These are phyloP conservation scores for Eimeria zaria DNA, from an alignment of 169 alveolate genomes.

Conservation along the genomic window DNA sequence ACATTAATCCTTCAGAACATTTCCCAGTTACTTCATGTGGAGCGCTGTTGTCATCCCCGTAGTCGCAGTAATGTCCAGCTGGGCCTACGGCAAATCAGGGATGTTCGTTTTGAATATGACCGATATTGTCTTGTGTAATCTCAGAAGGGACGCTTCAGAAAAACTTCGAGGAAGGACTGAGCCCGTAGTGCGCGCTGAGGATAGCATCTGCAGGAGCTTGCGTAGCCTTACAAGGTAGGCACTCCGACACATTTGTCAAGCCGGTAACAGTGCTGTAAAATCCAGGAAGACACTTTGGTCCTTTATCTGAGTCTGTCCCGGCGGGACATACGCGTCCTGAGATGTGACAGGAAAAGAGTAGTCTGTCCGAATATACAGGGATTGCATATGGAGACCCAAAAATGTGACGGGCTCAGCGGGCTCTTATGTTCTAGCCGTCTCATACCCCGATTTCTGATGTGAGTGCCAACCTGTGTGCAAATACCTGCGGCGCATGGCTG, in stretches of 20 bases:
- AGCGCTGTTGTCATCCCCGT: conserved; percentile 61
- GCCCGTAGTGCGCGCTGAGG: not conserved
- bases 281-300: conserved; percentile 73
- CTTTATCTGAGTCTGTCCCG: conserved; percentile 46
- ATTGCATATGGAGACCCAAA: not conserved
- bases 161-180: not conserved
- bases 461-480: not conserved
- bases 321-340: conserved; percentile 76
- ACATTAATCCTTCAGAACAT: conserved; percentile 31
- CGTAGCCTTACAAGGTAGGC: conserved; percentile 63
- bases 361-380: not conserved
- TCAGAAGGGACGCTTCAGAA: not conserved
- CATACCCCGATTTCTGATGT: not conserved
- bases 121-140: not conserved
- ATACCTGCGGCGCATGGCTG: conserved; percentile 69
- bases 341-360: not conserved
- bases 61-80: conserved; percentile 74
- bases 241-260: conserved; percentile 14
- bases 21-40: conserved; percentile 32
- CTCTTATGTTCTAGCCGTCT: not conserved
- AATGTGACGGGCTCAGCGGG: not conserved
- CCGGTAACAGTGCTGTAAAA: conserved; percentile 47
- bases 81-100: conserved; percentile 56
- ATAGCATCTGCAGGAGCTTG: not conserved
- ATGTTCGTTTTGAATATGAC: not conserved